A percentile compares a stretch with the other conserved stretches of the same genome.
These are phyloP conservation scores for Suillus bovinus DNA, from an alignment of 768 basidiomycete species.

Conservation along the genomic window DNA sequence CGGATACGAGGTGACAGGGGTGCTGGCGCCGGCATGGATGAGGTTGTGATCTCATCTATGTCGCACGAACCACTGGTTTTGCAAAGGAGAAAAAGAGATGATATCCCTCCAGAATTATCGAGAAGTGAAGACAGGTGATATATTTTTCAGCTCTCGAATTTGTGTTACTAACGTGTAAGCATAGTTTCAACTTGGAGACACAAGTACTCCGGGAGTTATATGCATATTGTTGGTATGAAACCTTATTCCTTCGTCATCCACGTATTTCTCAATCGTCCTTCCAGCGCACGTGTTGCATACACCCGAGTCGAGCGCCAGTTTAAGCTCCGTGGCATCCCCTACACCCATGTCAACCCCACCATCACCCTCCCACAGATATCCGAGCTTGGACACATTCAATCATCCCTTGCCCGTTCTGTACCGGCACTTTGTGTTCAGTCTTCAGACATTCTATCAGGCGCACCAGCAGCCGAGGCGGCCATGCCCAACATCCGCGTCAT, in stretches of 20 bases:
- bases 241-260: slow-evolving; percentile 11
- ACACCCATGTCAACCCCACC: slow-evolving; percentile 68
- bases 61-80: slow-evolving; percentile 23
- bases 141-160: background rate
- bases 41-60: slow-evolving; percentile 14
- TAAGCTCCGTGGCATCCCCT: slow-evolving; percentile 78
- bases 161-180: slow-evolving; percentile 7
- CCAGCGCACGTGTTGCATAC: slow-evolving; percentile 87
- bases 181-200: slow-evolving; percentile 66
- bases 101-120: slow-evolving; percentile 8
- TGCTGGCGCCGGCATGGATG: slow-evolving; percentile 11
- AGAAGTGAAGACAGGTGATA: slow-evolving; percentile 32
- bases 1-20: slow-evolving; percentile 57
- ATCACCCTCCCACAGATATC: slow-evolving; percentile 39
- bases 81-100: slow-evolving; percentile 33
- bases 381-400: slow-evolving; percentile 60
- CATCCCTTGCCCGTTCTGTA: slow-evolving; percentile 73
- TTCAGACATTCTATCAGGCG: slow-evolving; percentile 75
- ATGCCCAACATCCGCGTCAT: slow-evolving; percentile 91
- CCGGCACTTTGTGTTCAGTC: slow-evolving; percentile 85
- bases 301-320: slow-evolving; percentile 87
- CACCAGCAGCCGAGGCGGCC: slow-evolving; percentile 86
- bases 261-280: background rate
- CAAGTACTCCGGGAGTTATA: slow-evolving; percentile 77
- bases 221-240: slow-evolving; percentile 79